Evolutionary conservation across 768 basidiomycete species (phyloP), one percentile per base, ranked within the genome.

Genomic region (Termitomyces sp.): DNA sequence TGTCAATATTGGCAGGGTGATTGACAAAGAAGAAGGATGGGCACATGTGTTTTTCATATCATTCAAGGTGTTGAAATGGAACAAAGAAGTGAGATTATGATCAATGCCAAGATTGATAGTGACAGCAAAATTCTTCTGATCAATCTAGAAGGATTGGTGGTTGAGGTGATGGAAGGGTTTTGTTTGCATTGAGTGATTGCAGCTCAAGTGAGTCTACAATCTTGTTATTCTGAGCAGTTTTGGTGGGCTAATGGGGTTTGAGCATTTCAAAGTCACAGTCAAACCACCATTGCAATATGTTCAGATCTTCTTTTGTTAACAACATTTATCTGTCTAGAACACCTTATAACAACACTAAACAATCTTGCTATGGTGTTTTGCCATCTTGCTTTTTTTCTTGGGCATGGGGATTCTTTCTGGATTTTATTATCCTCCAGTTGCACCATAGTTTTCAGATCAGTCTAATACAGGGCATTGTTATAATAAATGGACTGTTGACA

Each of bases 11-110:
- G 13, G 72, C 65, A 8, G 77, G 76, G 36, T 77, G 70, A 68
- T 65, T 79, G 33, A 76, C 67, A 7, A 64, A 62, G 58, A 66
- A 65, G 46, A 73, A 69, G 26, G 76, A 76, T 61, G 6, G 76
- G 77, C 1, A 66, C 44, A n/a, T 76, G 73, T 66, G 64, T 45
- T 54, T 65, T 77, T 48, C 63, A 72, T 8, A 69, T 80, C 54
- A 56, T 74, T 8, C 79, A 79, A 58, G 78, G 79, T 0, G 73
- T 78, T 1, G 78, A 80, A 60, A 78, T 80, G 70, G 78, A 78
- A 2, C 63, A 77, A 59, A 71, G 64, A 56, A 77, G 77, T 54
- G 75, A 77, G 13, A 80, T 80, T 28, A 62, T 60, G 28, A 73
- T 78, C 5, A 58, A 68, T 8, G 78, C 76, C 7, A 69, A 69